phyloP scores from a whole-genome alignment of 169 alveolate species.

The Eimeria praecox region DNA sequence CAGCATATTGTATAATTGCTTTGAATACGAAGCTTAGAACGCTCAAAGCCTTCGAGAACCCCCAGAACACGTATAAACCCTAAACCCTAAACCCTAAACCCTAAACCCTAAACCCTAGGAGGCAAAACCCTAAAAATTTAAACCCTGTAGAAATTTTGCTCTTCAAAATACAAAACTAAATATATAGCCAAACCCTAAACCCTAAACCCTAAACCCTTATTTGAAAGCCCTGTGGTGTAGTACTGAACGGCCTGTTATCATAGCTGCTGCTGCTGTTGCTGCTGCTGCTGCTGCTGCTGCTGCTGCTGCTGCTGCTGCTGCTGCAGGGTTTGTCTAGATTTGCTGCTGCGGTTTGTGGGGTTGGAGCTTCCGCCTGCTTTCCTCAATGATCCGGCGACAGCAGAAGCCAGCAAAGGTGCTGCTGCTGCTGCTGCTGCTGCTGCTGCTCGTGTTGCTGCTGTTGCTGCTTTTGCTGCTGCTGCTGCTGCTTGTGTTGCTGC shows the following conservation, averaged over 20 bases:
- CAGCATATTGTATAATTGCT: conserved; percentile 75
- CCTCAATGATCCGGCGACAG: conserved; percentile 27
- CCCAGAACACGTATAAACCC: conserved; percentile 3
- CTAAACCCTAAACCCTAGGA: conserved; percentile 16
- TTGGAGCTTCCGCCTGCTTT: conserved; percentile 62
- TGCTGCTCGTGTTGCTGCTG: neutral
- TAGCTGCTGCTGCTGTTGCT: no score
- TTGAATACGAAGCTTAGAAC: conserved; percentile 42
- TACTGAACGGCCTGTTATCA: no score
- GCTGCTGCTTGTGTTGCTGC: conserved; percentile 3
- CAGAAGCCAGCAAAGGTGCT: conserved; percentile 61
- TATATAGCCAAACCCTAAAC: neutral
- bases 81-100: conserved; percentile 34
- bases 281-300: conserved; percentile 27
- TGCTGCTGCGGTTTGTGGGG: conserved; percentile 51
- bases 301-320: conserved; percentile 63
- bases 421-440: conserved; percentile 32
- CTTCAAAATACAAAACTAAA: neutral
- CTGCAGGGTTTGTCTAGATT: conserved; percentile 57
- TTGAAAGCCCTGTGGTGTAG: no score
- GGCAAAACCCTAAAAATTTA: neutral
- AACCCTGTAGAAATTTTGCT: neutral
- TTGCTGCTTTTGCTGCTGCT: conserved; percentile 36
- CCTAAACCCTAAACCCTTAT: neutral
- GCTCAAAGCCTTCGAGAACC: neutral